Percentiles rank a stretch among this genome's conserved stretches.
These are phyloP conservation scores for Boletus rufocinnamomeus DNA, from an alignment of 768 basidiomycete species.

Conservation along the genomic window DNA sequence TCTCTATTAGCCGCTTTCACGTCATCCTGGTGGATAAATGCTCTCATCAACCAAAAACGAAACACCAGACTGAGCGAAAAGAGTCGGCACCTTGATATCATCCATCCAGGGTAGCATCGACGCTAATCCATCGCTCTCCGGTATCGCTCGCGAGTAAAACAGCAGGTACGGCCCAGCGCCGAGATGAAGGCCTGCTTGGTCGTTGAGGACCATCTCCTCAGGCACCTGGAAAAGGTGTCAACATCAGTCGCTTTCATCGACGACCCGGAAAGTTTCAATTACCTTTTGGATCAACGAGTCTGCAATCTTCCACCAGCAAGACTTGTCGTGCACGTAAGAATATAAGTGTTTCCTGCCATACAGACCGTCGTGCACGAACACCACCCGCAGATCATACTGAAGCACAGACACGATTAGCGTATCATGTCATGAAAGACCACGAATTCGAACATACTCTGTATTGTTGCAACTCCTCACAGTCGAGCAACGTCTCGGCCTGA, in stretches of 20 bases:
- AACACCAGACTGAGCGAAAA: too few species aligned
- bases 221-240: slow-evolving; percentile 50
- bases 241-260: background rate
- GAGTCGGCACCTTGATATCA: too few species aligned
- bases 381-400: slow-evolving; percentile 80
- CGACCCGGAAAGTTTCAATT: background rate
- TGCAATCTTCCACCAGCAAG: slow-evolving; percentile 79
- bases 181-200: slow-evolving; percentile 70
- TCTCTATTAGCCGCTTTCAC: too few species aligned
- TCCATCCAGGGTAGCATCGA: too few species aligned
- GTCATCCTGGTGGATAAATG: too few species aligned
- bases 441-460: slow-evolving; percentile 46
- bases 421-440: background rate
- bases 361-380: slow-evolving; percentile 75
- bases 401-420: background rate
- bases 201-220: slow-evolving; percentile 67
- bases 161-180: slow-evolving; percentile 78
- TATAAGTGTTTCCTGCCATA: slow-evolving; percentile 77
- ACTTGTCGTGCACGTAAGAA: slow-evolving; percentile 67
- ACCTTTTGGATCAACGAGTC: slow-evolving; percentile 72
- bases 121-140: too few species aligned
- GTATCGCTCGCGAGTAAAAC: too few species aligned
- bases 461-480: slow-evolving; percentile 40
- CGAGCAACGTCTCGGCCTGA: too few species aligned
- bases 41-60: too few species aligned